Conservation (phyloP, 176 grass and related monocot genomes). For the Aegilops speltoides region DNA sequence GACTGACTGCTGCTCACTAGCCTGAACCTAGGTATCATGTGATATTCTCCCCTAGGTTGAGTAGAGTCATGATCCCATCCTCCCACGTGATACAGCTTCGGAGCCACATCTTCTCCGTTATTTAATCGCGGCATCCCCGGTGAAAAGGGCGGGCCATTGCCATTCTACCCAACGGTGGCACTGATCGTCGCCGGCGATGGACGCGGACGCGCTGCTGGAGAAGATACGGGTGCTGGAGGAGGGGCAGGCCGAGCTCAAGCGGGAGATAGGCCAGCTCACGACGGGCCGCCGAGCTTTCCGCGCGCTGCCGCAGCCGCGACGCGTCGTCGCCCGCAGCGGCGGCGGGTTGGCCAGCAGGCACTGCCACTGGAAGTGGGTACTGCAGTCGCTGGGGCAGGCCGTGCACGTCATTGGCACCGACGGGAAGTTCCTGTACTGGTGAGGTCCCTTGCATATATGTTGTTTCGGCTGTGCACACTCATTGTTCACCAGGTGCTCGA, state of each 20-base stretch:
- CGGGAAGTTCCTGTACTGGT: slow-evolving; percentile 72
- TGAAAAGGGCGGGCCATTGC: too few relatives aligned
- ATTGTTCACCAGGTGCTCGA: background rate
- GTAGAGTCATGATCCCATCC: too few relatives aligned
- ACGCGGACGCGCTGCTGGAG: slow-evolving; percentile 47
- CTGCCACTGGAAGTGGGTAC: slow-evolving; percentile 38
- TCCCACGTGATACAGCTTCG: too few relatives aligned
- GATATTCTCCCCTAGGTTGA: too few relatives aligned
- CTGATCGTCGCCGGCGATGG: slow-evolving; percentile 23
- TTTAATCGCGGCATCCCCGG: too few relatives aligned
- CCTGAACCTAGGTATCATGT: too few relatives aligned
- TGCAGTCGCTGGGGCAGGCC: slow-evolving; percentile 74
- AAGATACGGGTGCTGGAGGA: slow-evolving; percentile 67
- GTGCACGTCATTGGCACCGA: slow-evolving; percentile 61
- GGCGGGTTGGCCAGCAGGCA: slow-evolving; percentile 52
- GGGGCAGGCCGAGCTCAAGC: slow-evolving; percentile 41
- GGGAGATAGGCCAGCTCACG: too few relatives aligned
- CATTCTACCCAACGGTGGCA: too few relatives aligned
- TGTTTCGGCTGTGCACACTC: background rate
- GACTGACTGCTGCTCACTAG: too few relatives aligned
- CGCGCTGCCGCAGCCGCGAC: slow-evolving; percentile 9
- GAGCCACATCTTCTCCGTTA: too few relatives aligned
- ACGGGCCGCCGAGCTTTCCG: slow-evolving; percentile 5
- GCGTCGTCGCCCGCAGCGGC: slow-evolving; percentile 14
- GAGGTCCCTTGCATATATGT: background rate